Evolutionary conservation across 1,284 basidiomycete genomes (phyloP).

Genomic region (Vanrija humicola): DNA sequence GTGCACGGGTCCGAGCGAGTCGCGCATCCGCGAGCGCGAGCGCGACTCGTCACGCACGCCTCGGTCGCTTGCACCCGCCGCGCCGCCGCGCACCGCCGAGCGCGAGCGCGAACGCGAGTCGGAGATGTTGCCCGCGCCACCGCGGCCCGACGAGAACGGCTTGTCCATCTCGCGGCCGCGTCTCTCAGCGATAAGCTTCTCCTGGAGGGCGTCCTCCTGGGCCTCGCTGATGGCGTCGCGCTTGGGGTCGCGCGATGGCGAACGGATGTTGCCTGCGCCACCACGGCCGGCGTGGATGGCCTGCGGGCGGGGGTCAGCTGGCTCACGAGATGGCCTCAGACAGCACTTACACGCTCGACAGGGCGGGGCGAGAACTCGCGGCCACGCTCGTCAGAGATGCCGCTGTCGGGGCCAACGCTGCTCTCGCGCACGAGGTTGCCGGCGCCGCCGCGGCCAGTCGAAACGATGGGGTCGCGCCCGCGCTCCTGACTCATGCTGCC

Average conservation of each 20-base stretch:
- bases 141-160: conserved; percentile 44
- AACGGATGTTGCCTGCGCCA: conserved; percentile 48
- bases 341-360: conserved; percentile 30
- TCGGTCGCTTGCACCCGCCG: neutral
- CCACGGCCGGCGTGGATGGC: conserved; percentile 47
- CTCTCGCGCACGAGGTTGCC: conserved; percentile 8
- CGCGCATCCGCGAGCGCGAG: neutral
- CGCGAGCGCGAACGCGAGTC: conserved; percentile 28
- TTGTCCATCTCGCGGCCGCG: conserved; percentile 41
- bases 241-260: conserved; percentile 36
- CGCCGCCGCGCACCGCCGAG: conserved; percentile 5
- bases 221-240: conserved; percentile 28
- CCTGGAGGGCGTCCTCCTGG: conserved; percentile 42
- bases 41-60: no score
- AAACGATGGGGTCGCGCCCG: conserved; percentile 26
- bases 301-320: conserved; percentile 15
- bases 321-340: neutral
- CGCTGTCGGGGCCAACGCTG: neutral
- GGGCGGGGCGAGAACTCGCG: conserved; percentile 28
- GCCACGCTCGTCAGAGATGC: conserved; percentile 32
- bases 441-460: conserved; percentile 35
- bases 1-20: neutral
- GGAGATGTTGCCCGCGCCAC: conserved; percentile 46
- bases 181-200: conserved; percentile 41
- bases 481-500: conserved; percentile 15